Conservation (phyloP, 352 stramenopile species). For the Phytopythium ostracodes region DNA sequence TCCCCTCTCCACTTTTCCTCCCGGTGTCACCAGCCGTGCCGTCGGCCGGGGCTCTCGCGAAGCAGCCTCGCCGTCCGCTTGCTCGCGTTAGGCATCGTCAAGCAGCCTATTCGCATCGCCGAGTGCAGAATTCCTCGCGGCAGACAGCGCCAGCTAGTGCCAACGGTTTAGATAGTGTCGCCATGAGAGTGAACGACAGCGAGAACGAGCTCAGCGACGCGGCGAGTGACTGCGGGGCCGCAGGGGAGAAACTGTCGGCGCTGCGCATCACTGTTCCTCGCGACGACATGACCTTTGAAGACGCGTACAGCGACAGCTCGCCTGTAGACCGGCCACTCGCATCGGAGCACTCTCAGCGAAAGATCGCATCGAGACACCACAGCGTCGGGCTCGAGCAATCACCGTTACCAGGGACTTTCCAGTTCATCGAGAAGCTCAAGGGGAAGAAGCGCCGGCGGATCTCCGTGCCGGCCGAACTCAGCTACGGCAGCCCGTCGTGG, state of each 20-base stretch:
- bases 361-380: neutral
- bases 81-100: neutral
- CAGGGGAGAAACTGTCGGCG: constrained; percentile 1
- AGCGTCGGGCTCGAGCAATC: neutral
- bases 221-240: neutral
- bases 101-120: neutral
- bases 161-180: neutral
- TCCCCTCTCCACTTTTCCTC: neutral
- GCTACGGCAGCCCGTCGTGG: constrained; percentile 45
- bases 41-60: neutral
- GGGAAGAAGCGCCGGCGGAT: constrained; percentile 49
- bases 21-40: neutral
- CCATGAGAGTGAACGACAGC: neutral
- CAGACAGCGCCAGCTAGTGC: neutral
- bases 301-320: neutral
- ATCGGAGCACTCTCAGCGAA: neutral
- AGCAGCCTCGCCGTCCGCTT: neutral
- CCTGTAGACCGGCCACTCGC: neutral
- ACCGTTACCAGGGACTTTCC: constrained; percentile 49
- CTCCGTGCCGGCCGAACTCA: constrained; percentile 34
- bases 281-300: neutral
- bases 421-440: constrained; percentile 57
- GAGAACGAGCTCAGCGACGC: constrained; percentile 1
- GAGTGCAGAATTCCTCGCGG: neutral
- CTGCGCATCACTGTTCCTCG: neutral